A percentile compares a stretch with the other conserved stretches of the same genome.
These are phyloP conservation scores for Monosporozyma servazzii DNA, from an alignment of 805 yeast species.

Conservation along the genomic window DNA sequence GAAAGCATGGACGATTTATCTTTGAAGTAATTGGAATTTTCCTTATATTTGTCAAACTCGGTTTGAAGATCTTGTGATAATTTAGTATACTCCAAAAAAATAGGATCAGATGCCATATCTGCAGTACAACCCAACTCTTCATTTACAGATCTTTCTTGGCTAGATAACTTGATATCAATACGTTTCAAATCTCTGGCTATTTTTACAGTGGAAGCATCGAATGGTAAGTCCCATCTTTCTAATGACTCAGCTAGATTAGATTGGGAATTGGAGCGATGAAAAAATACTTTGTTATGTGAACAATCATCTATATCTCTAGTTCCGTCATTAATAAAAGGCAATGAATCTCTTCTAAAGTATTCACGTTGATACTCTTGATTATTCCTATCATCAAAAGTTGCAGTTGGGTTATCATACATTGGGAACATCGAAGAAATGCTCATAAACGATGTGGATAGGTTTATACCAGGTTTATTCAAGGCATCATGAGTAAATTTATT, in stretches of 20 bases:
- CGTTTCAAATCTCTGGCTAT: slow-evolving; percentile 23
- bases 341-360: slow-evolving; percentile 20
- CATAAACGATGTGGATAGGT: slow-evolving; percentile 10
- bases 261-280: slow-evolving; percentile 18
- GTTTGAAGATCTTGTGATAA: not conserved
- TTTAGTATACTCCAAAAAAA: not conserved
- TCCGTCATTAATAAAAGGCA: slow-evolving; percentile 14
- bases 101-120: not conserved
- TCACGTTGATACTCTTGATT: slow-evolving; percentile 20
- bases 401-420: slow-evolving; percentile 18
- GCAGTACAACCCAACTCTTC: not conserved
- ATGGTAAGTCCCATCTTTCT: slow-evolving; percentile 25
- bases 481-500: not conserved
- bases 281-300: not conserved
- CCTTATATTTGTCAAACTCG: slow-evolving; percentile 2
- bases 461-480: not conserved
- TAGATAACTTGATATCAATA: slow-evolving; percentile 11
- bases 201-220: slow-evolving; percentile 25
- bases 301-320: not conserved
- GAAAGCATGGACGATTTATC: slow-evolving; percentile 15
- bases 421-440: slow-evolving; percentile 21
- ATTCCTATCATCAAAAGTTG: slow-evolving; percentile 9
- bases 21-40: slow-evolving; percentile 15
- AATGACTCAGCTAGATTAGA: slow-evolving; percentile 21
- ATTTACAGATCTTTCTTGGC: slow-evolving; percentile 9